Conservation (phyloP, 495 filamentous ascomycete species). For the Aspergillus diversus region DNA sequence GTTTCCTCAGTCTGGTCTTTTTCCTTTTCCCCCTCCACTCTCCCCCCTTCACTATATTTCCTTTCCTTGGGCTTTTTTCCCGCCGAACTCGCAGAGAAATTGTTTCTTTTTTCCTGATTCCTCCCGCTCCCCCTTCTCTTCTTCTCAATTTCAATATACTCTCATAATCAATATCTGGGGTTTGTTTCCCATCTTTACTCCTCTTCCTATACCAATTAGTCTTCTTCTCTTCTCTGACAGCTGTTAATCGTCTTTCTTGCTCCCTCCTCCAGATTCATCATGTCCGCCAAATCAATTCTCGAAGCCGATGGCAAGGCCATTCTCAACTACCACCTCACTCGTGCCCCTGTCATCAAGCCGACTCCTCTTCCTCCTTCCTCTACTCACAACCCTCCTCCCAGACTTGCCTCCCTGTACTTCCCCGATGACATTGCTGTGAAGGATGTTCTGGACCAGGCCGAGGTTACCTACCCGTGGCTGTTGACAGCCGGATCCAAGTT, state of each 20-base stretch:
- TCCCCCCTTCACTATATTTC: conserved; percentile 16
- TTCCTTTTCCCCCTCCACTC: conserved; percentile 19
- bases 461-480: conserved; percentile 94
- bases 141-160: conserved; percentile 32
- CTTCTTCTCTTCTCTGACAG: conserved; percentile 17
- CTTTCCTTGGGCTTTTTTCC: conserved; percentile 17
- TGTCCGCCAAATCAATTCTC: conserved; percentile 98
- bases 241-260: conserved; percentile 21
- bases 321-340: conserved; percentile 99
- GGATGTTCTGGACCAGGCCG: conserved; percentile 91
- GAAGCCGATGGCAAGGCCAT: conserved; percentile 99
- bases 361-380: conserved; percentile 82
- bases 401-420: conserved; percentile 91
- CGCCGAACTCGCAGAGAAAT: conserved; percentile 20
- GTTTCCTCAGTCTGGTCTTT: conserved; percentile 1
- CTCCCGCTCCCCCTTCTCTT: conserved; percentile 7
- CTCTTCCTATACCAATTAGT: conserved; percentile 24
- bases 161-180: conserved; percentile 41
- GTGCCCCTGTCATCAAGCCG: conserved; percentile 96
- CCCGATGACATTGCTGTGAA: conserved; percentile 81
- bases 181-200: conserved; percentile 22
- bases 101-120: conserved; percentile 13
- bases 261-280: conserved; percentile 44
- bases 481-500: conserved; percentile 81
- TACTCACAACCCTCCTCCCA: conserved; percentile 90